Percentiles rank a stretch among this genome's conserved stretches.
Conservation (phyloP, 768 basidiomycete genomes). For the Pleurotus pulmonarius region DNA sequence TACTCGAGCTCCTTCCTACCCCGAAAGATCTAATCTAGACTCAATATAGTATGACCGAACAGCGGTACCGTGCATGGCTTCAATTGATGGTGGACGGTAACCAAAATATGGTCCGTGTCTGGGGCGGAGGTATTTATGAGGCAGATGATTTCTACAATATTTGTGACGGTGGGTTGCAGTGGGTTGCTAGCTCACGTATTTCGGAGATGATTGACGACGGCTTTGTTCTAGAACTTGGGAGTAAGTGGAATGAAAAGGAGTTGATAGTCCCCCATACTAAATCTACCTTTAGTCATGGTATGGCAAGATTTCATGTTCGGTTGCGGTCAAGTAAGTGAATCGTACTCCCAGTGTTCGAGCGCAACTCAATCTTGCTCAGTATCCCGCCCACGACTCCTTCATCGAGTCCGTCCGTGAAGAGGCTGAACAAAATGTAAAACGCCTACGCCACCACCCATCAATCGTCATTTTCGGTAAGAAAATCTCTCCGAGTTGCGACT, state of each 20-base stretch:
- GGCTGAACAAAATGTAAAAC: constrained; percentile 79
- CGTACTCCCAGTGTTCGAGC: background rate
- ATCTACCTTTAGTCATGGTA: constrained; percentile 62
- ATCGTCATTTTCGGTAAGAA: constrained; percentile 79
- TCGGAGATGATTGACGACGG: background rate
- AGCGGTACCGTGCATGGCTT: constrained; percentile 77
- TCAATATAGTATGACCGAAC: constrained; percentile 33
- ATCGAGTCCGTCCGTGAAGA: constrained; percentile 70
- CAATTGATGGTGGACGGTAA: constrained; percentile 85
- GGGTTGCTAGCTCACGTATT: constrained; percentile 9
- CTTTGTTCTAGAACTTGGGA: constrained; percentile 54
- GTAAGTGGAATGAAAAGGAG: constrained; percentile 27
- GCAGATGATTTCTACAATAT: constrained; percentile 78
- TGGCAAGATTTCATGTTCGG: constrained; percentile 99
- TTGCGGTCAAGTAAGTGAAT: constrained; percentile 70
- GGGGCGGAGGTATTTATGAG: constrained; percentile 94
- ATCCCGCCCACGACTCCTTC: constrained; percentile 85
- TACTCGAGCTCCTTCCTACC: constrained; percentile 5
- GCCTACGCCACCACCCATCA: constrained; percentile 84
- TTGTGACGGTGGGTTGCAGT: constrained; percentile 68
- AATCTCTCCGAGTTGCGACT: background rate
- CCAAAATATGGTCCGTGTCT: constrained; percentile 89
- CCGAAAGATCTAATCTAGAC: background rate
- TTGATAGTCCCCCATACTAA: background rate
- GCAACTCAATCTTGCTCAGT: constrained; percentile 37